Base-by-base conservation (phyloP, 2,329 filamentous ascomycete species). In the Fusarium tupiense region DNA sequence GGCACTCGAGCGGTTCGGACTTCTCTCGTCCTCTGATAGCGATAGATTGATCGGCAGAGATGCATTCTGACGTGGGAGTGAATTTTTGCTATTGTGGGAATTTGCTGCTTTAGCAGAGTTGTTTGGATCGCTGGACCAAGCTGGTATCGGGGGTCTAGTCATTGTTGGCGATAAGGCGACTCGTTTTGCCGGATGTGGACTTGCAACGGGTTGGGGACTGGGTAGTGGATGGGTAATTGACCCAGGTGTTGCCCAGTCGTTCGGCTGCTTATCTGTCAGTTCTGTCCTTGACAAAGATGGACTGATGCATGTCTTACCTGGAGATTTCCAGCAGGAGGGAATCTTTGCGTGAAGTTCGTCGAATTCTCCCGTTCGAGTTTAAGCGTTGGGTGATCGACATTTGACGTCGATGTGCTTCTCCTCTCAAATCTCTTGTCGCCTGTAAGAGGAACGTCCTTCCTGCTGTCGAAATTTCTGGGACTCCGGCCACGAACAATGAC, bases 401-500 rank as follows among this genome's bases (percentile, higher is more conserved):
- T 75, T n/a, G 83, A 81, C 40, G 77, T 77, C 19, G 79, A 76
- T 11, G 79, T 84, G 73, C 85, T 86, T 75, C 85, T 84, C 67
- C 85, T 84, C 69, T 88, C 87, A 22, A 81, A 49, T 68, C 84
- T 84, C 79, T 85, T 87, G 26, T 88, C 87, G 11, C 83, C 83
- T 3, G 91, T 92, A 57, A 97, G 85, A 3, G 94, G 93, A 59
- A 96, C 90, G 79, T 97, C 94, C 80, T 96, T 97, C 67, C 94
- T 90, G 61, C 93, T 95, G 79, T 98, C 95, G 81, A 98, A 98
- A 80, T 98, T 98, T 64, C 96, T 89, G 2, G 96, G 96, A 80
- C 95, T 98, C 66, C 96, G 90, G 40, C 96, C 96, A 64, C 96
- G 92, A 41, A 98, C 96, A 76, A 98, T 98, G 65, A 98, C 94